phyloP scores from a whole-genome alignment of 148 eudicot species.

The Rhododendron simsii region DNA sequence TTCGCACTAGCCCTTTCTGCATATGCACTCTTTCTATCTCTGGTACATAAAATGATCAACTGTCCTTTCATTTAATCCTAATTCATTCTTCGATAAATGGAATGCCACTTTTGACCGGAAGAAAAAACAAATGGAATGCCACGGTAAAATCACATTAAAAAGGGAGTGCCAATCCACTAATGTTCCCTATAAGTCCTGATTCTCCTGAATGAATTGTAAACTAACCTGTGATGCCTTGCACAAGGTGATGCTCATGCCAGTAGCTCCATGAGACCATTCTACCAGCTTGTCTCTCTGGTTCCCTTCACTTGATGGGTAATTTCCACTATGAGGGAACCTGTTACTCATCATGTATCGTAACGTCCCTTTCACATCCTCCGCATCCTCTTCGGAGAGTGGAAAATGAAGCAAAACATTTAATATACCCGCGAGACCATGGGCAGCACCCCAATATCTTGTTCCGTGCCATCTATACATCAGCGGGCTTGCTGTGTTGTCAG shows the following conservation, averaged over 20 bases:
- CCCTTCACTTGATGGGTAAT: conserved; percentile 79
- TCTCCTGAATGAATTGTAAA: background rate
- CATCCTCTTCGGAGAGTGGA: conserved; percentile 45
- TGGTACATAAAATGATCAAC: background rate
- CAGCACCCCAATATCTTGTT: conserved; percentile 80
- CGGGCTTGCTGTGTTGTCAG: conserved; percentile 47
- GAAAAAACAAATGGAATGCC: background rate
- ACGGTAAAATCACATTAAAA: background rate
- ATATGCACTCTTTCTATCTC: background rate
- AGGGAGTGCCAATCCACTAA: background rate
- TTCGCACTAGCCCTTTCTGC: no score
- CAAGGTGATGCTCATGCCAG: conserved; percentile 60
- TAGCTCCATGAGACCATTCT: conserved; percentile 85
- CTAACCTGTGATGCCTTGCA: conserved; percentile 80
- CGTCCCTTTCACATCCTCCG: conserved; percentile 64
- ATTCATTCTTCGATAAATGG: background rate
- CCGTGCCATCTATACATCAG: conserved; percentile 88
- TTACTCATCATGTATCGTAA: conserved; percentile 75
- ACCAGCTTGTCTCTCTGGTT: conserved; percentile 65
- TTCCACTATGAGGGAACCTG: conserved; percentile 69
- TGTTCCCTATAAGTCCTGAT: background rate
- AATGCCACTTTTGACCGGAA: background rate
- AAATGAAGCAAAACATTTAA: conserved; percentile 73
- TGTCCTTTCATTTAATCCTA: background rate
- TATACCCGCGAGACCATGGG: conserved; percentile 78